Conservation (phyloP, 805 yeast species). For the Cyberlindnera amylophila region DNA sequence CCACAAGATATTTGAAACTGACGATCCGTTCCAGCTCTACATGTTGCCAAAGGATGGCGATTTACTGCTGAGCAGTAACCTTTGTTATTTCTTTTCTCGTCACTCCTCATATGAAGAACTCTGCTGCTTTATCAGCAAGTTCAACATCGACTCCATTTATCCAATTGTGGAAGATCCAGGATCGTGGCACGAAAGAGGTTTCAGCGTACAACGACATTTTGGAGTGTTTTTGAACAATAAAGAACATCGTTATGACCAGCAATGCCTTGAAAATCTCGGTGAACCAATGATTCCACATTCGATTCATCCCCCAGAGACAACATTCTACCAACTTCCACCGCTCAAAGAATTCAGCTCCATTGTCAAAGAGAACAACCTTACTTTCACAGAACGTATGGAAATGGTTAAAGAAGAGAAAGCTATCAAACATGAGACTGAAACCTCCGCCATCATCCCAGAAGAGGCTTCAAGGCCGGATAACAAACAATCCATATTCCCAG, state of each 20-base stretch:
- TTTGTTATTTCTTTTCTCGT: slow-evolving; percentile 40
- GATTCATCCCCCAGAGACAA: neutral
- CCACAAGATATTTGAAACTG: slow-evolving; percentile 25
- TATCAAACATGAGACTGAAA: neutral
- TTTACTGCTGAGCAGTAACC: slow-evolving; percentile 33
- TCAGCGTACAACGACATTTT: slow-evolving; percentile 38
- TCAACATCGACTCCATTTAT: slow-evolving; percentile 39
- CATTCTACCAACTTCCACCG: neutral
- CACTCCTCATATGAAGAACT: slow-evolving; percentile 46
- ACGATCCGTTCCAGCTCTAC: slow-evolving; percentile 22
- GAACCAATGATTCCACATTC: neutral
- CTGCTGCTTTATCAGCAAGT: slow-evolving; percentile 31
- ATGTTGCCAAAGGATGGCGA: slow-evolving; percentile 28
- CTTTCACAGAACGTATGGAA: too few species aligned
- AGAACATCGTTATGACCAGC: slow-evolving; percentile 20
- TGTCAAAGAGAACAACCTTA: neutral
- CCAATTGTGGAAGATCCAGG: slow-evolving; percentile 37
- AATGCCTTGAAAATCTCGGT: slow-evolving; percentile 2
- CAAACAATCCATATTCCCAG: too few species aligned
- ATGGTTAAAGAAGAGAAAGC: neutral
- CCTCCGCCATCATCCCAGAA: too few species aligned
- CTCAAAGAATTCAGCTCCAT: neutral
- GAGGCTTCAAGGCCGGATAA: too few species aligned
- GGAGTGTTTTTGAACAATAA: slow-evolving; percentile 32
- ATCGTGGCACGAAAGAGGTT: slow-evolving; percentile 35